Evolutionary conservation across 2,329 filamentous ascomycete species (phyloP).

Genomic region (Dactylonectria estremocensis): DNA sequence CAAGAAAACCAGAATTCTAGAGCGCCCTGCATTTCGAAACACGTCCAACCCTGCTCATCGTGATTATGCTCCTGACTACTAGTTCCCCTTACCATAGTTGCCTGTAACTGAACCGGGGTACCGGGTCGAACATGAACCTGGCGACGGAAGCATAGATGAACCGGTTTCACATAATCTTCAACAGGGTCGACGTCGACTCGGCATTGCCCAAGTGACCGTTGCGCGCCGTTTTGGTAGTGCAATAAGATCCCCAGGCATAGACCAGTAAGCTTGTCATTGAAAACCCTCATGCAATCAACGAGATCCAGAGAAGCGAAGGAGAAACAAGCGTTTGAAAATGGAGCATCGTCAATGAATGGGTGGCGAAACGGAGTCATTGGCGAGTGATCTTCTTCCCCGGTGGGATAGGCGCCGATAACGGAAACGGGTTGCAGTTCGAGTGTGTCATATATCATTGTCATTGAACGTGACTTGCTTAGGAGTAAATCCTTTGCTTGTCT

Average conservation of each 20-base stretch:
- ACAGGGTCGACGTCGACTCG: constrained; percentile 30
- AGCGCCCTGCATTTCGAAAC: constrained; percentile 31
- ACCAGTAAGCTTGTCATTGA: constrained; percentile 11
- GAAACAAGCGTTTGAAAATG: constrained; percentile 24
- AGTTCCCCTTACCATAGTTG: constrained; percentile 21
- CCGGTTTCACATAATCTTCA: constrained; percentile 26
- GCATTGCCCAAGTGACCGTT: constrained; percentile 36
- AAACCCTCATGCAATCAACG: constrained; percentile 26
- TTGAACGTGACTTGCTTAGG: constrained; percentile 15
- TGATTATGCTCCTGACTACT: constrained; percentile 25
- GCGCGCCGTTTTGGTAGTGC: constrained; percentile 33
- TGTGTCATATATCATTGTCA: constrained; percentile 25
- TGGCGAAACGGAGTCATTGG: constrained; percentile 19
- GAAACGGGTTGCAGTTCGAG: constrained; percentile 22
- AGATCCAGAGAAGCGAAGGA: constrained; percentile 26
- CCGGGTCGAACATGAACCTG: constrained; percentile 11
- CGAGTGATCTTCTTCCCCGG: constrained; percentile 6
- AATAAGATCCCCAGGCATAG: constrained; percentile 36
- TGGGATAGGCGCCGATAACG: constrained; percentile 26
- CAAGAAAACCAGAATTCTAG: constrained; percentile 35
- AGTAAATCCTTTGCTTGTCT: constrained; percentile 19
- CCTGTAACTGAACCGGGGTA: constrained; percentile 1
- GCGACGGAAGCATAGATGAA: constrained; percentile 27
- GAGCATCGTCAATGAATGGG: constrained; percentile 12
- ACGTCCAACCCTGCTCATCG: constrained; percentile 30